Percentiles rank a stretch among this genome's conserved stretches.
Evolutionary conservation across 345 rosid species (phyloP).

Genomic region (Triadica sebifera): DNA sequence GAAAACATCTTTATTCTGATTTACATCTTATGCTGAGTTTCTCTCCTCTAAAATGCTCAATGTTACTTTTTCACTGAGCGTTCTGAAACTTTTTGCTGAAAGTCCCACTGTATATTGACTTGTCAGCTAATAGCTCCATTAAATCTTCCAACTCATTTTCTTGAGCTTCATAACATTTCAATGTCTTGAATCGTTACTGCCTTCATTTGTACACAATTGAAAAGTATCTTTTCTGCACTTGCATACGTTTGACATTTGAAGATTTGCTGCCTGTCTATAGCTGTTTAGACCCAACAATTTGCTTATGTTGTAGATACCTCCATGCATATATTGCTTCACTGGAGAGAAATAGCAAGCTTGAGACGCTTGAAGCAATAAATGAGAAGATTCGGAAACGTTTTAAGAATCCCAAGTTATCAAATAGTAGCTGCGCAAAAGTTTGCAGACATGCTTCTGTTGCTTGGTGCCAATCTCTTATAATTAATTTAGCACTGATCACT

Average conservation of each 20-base stretch:
- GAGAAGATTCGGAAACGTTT: conserved; percentile 89
- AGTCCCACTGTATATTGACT: not conserved
- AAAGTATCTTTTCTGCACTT: not conserved
- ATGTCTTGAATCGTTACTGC: not conserved
- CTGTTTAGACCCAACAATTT: conserved; percentile 3
- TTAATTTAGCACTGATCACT: conserved; percentile 72
- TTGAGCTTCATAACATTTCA: conserved; percentile 1
- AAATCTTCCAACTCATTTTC: not conserved
- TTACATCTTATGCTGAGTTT: not conserved
- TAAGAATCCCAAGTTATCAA: conserved; percentile 84
- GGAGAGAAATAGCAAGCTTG: conserved; percentile 74
- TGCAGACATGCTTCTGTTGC: conserved; percentile 90
- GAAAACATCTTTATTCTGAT: too few relatives aligned
- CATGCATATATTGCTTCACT: conserved; percentile 59
- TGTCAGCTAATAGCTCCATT: not conserved
- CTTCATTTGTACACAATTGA: not conserved
- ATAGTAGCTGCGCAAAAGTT: conserved; percentile 73
- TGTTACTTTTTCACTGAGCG: not conserved
- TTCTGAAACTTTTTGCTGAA: not conserved
- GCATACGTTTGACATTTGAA: not conserved
- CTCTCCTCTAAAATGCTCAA: not conserved
- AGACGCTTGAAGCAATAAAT: conserved; percentile 75
- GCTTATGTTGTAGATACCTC: conserved; percentile 54
- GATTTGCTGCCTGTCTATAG: not conserved
- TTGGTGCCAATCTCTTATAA: conserved; percentile 80